Percentiles rank a stretch among this genome's conserved stretches.
These are phyloP conservation scores for Calonectria montana DNA, from an alignment of 2,329 filamentous ascomycete species.

Conservation along the genomic window DNA sequence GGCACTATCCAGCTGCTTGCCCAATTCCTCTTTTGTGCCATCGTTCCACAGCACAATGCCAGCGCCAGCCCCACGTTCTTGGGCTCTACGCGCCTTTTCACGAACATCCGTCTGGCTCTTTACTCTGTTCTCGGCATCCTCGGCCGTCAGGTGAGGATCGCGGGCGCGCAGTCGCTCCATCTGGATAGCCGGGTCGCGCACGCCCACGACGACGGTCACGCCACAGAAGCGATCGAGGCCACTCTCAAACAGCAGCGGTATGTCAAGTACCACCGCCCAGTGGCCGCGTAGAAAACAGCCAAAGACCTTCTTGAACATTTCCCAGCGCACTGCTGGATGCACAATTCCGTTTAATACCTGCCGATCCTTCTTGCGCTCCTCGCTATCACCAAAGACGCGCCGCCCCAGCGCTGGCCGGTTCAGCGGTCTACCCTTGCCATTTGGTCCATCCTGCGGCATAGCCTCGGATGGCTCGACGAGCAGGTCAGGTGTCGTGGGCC, in stretches of 20 bases:
- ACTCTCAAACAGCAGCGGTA: constrained; percentile 92
- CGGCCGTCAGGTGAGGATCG: constrained; percentile 81
- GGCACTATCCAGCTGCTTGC: constrained; percentile 72
- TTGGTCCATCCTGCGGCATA: constrained; percentile 65
- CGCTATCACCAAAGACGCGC: constrained; percentile 85
- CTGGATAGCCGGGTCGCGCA: constrained; percentile 82
- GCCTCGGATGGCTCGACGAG: constrained; percentile 69
- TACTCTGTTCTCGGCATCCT: constrained; percentile 90
- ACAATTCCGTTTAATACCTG: constrained; percentile 88
- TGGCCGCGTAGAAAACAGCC: constrained; percentile 77
- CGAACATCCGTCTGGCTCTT: constrained; percentile 87
- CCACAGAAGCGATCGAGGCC: constrained; percentile 88
- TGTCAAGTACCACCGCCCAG: constrained; percentile 93
- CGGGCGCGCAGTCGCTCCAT: constrained; percentile 81
- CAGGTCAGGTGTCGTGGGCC: constrained; percentile 84
- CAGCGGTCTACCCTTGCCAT: constrained; percentile 76
- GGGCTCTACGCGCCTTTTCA: constrained; percentile 82
- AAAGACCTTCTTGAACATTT: constrained; percentile 83
- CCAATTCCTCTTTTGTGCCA: constrained; percentile 75
- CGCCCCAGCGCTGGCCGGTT: constrained; percentile 88
- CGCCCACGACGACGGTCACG: constrained; percentile 86
- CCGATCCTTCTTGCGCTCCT: constrained; percentile 77
- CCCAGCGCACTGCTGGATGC: constrained; percentile 87
- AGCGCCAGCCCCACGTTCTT: constrained; percentile 70
- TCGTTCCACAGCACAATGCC: constrained; percentile 96